Conservation (phyloP, 495 filamentous ascomycete genomes). For the Lindgomyces ingoldianus region DNA sequence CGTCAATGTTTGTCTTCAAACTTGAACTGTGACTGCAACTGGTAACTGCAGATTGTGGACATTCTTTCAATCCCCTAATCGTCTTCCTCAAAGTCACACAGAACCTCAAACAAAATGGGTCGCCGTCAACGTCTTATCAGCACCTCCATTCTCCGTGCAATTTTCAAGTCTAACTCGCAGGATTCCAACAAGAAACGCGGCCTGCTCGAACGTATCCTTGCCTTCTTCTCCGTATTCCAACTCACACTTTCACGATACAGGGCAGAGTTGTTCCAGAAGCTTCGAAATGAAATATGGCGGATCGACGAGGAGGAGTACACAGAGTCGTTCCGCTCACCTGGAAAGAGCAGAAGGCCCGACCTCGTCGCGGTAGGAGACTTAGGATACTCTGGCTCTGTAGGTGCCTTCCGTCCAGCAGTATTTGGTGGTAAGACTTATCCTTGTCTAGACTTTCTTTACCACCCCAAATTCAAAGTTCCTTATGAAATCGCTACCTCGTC, state of each 20-base stretch:
- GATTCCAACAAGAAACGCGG: conserved; percentile 16
- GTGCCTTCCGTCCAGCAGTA: background rate
- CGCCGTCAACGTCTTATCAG: conserved; percentile 31
- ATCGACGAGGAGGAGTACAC: conserved; percentile 58
- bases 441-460: conserved; percentile 62
- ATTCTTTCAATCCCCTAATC: too few species aligned
- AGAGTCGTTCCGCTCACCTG: conserved; percentile 52
- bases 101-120: conserved; percentile 27
- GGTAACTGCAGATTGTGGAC: too few species aligned
- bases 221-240: conserved; percentile 40
- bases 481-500: conserved; percentile 66
- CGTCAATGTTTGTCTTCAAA: background rate
- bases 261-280: conserved; percentile 38
- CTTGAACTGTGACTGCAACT: background rate
- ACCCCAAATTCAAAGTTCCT: conserved; percentile 62
- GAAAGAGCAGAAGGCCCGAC: conserved; percentile 36
- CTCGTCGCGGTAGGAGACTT: conserved; percentile 57
- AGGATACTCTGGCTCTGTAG: conserved; percentile 61
- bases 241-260: conserved; percentile 34
- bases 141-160: conserved; percentile 39
- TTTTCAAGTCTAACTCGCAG: conserved; percentile 29
- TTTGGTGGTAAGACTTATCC: background rate
- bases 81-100: too few species aligned
- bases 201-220: conserved; percentile 34
- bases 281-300: conserved; percentile 48